phyloP scores from a whole-genome alignment of 257 asterid genomes.

The Petrea volubilis region DNA sequence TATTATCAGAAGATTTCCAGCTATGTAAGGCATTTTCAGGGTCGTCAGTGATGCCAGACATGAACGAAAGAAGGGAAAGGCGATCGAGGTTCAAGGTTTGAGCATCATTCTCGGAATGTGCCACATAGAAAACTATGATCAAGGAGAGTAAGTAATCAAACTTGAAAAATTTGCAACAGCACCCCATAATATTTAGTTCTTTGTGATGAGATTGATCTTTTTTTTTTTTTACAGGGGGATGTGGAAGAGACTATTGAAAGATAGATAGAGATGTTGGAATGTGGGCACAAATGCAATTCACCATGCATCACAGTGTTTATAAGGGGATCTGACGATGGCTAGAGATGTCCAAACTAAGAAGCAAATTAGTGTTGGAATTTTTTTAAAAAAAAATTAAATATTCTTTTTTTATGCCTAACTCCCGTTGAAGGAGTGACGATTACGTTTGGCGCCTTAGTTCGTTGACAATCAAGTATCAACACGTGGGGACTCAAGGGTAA shows the following conservation, averaged over 20 bases:
- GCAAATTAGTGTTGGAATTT: neutral
- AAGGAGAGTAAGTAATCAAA: constrained; percentile 35
- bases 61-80: constrained; percentile 66
- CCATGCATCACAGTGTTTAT: constrained; percentile 23
- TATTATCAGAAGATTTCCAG: constrained; percentile 49
- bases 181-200: constrained; percentile 33
- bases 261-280: constrained; percentile 14
- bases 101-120: constrained; percentile 32
- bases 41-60: constrained; percentile 46
- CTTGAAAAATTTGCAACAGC: constrained; percentile 38
- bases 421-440: constrained; percentile 40
- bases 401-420: constrained; percentile 58
- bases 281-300: neutral
- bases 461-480: constrained; percentile 54
- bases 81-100: constrained; percentile 37
- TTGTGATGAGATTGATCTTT: neutral
- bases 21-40: constrained; percentile 46
- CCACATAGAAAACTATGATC: constrained; percentile 35
- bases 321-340: constrained; percentile 15
- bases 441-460: constrained; percentile 56
- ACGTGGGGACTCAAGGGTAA: constrained; percentile 38
- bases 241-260: neutral
- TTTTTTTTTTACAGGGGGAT: neutral
- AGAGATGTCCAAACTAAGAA: constrained; percentile 22
- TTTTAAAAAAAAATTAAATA: neutral